A percentile compares a stretch with the other conserved stretches of the same genome.
Conservation (phyloP, 106 monocot species). For the Phalaenopsis aphrodite region DNA sequence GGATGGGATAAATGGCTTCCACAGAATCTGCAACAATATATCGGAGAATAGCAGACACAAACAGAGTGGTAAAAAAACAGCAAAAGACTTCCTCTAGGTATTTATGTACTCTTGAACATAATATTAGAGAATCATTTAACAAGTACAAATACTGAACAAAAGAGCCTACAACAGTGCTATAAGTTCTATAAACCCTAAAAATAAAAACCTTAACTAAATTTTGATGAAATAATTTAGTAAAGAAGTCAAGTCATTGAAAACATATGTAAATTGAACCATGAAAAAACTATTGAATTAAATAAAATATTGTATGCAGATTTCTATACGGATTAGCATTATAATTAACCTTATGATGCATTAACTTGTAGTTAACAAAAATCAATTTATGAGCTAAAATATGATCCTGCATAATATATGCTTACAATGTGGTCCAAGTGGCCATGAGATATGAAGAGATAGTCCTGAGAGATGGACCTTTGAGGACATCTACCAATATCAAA, state of each 20-base stretch:
- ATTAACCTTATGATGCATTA: not conserved
- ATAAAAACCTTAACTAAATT: not conserved
- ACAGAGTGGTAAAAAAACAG: not conserved
- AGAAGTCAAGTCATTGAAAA: not conserved
- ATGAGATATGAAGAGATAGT: slow-evolving; percentile 90
- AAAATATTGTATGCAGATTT: not conserved
- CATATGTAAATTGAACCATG: not conserved
- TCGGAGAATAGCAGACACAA: not conserved
- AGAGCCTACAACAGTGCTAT: not conserved
- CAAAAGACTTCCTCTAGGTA: not conserved
- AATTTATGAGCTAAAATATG: slow-evolving; percentile 1
- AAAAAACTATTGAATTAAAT: not conserved
- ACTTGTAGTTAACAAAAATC: not conserved
- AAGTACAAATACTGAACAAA: not conserved
- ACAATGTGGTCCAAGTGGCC: slow-evolving; percentile 98
- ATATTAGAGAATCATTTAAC: not conserved
- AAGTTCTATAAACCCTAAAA: not conserved
- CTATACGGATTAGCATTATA: not conserved
- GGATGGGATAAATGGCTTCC: not conserved
- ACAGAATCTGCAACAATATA: not conserved
- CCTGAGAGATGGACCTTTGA: slow-evolving; percentile 81
- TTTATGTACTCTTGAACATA: not conserved
- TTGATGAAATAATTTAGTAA: not conserved
- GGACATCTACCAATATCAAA: slow-evolving; percentile 98
- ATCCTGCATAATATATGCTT: slow-evolving; percentile 12